Percentiles rank a stretch among this genome's conserved stretches.
phyloP scores from a whole-genome alignment of 148 eudicot species.

The Dianthus caryophyllus region DNA sequence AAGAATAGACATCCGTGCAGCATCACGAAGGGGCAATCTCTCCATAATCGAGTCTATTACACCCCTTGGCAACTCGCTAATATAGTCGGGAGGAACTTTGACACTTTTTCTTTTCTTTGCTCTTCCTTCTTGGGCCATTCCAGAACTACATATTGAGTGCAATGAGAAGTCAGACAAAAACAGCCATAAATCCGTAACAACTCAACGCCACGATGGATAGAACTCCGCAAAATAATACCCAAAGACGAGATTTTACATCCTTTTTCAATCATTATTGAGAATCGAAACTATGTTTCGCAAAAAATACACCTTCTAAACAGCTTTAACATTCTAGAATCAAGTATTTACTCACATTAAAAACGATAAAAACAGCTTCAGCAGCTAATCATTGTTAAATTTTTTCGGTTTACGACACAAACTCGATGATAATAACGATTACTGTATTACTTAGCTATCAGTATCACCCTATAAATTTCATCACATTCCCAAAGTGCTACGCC shows the following conservation, averaged over 20 bases:
- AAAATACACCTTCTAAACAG: not conserved
- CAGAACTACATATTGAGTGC: not conserved
- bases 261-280: not conserved
- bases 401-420: not conserved
- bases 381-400: not conserved
- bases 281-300: not conserved
- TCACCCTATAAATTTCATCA: not conserved
- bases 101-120: slow-evolving; percentile 2
- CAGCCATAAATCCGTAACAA: not conserved
- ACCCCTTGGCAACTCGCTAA: slow-evolving; percentile 24
- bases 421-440: not conserved
- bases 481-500: not conserved
- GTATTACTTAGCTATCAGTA: not conserved
- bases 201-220: not conserved
- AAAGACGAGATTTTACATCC: not conserved
- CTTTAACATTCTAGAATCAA: not conserved
- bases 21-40: slow-evolving; percentile 25
- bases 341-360: not conserved
- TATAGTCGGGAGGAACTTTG: slow-evolving; percentile 5
- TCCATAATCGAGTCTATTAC: slow-evolving; percentile 17
- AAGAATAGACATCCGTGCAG: slow-evolving; percentile 26
- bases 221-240: not conserved
- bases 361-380: not conserved
- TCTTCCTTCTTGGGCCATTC: slow-evolving; percentile 12
- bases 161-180: not conserved